Base-by-base conservation (phyloP, 1,139 yeast species). In the Starmera stellimalicola region DNA sequence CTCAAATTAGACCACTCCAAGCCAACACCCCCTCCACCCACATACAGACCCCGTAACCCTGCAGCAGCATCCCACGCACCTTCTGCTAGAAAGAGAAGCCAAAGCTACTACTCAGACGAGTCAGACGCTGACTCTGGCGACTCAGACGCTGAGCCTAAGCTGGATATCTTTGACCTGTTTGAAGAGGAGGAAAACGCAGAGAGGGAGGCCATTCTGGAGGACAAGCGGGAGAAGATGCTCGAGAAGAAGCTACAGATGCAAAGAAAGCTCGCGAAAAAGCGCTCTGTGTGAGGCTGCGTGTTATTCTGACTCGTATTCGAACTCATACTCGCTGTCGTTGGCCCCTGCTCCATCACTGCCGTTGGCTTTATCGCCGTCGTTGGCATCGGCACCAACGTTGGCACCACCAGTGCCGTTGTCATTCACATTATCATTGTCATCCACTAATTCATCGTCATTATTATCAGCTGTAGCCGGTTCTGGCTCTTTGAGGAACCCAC, bases 101-200 rank as follows among this genome's bases (percentile, higher is more conserved):
- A n/a, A n/a, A n/a, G n/a, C n/a, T n/a, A n/a, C n/a, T n/a, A n/a
- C n/a, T n/a, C n/a, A n/a, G n/a, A n/a, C n/a, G n/a, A n/a, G n/a
- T n/a, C n/a, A n/a, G n/a, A n/a, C n/a, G n/a, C n/a, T n/a, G n/a
- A n/a, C n/a, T n/a, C n/a, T n/a, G n/a, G n/a, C n/a, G n/a, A n/a
- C n/a, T n/a, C n/a, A n/a, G n/a, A n/a, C n/a, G n/a, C n/a, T n/a
- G n/a, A n/a, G n/a, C n/a, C n/a, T n/a, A n/a, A n/a, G n/a, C n/a
- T n/a, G n/a, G n/a, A n/a, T n/a, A n/a, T n/a, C n/a, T n/a, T n/a
- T n/a, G n/a, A n/a, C n/a, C n/a, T n/a, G n/a, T n/a, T n/a, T n/a
- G n/a, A n/a, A n/a, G 97, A 88, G 51, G 97, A 88, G 55, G 69
- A 62, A 43, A 55, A 71, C 29, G 79, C 95, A 5, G 65, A 76